A percentile compares a stretch with the other conserved stretches of the same genome.
These are phyloP conservation scores for Quercus dentata DNA, from an alignment of 306 rosid species.

Conservation along the genomic window DNA sequence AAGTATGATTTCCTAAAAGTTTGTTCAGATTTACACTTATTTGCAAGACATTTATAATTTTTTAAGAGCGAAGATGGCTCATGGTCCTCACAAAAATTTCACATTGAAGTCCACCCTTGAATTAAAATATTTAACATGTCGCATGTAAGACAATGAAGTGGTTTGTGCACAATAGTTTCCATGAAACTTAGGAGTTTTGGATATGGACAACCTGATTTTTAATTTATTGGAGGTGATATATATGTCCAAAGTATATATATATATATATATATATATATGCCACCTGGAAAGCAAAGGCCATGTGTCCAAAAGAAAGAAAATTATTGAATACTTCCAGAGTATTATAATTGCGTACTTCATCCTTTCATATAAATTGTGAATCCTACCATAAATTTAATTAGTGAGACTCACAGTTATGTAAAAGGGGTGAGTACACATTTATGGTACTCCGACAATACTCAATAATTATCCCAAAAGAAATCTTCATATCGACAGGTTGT, in stretches of 20 bases:
- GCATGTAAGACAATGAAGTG: not conserved
- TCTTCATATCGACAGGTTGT: not conserved
- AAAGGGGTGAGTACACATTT: rapidly evolving
- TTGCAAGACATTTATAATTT: not conserved
- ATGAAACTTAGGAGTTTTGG: not conserved
- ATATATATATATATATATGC: not conserved
- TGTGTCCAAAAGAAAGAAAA: not conserved
- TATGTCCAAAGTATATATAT: not conserved
- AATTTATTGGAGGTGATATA: not conserved
- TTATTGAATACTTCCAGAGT: no score
- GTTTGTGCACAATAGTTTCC: not conserved
- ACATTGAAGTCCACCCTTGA: not conserved
- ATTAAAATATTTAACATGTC: not conserved
- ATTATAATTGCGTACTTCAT: rapidly evolving
- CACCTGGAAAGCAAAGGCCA: not conserved
- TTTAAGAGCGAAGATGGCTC: not conserved
- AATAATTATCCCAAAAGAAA: not conserved
- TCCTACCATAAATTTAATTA: no score
- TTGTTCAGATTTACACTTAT: not conserved
- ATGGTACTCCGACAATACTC: rapidly evolving
- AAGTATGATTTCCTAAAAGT: not conserved
- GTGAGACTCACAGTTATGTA: rapidly evolving
- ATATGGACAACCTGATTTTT: not conserved
- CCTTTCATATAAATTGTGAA: no score
- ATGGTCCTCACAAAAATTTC: not conserved